phyloP scores from a whole-genome alignment of 2,329 filamentous ascomycete species.

The Colletotrichum sp. region DNA sequence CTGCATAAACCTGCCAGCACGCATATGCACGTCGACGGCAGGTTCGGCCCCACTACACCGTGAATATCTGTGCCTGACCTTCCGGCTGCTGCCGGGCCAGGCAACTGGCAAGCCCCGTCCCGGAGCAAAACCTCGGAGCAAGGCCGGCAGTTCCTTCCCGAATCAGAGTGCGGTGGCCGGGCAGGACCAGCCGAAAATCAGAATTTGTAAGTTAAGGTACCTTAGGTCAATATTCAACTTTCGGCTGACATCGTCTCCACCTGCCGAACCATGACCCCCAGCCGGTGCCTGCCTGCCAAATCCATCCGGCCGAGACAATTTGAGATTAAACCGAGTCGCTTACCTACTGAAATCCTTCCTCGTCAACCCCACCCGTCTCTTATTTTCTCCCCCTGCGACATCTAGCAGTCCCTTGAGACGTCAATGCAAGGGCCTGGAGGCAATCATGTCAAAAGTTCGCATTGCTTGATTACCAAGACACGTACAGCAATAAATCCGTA shows the following conservation, averaged over 20 bases:
- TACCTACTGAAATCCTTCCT: background rate
- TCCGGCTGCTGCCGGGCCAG: background rate
- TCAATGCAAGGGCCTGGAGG: background rate
- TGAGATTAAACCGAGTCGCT: background rate
- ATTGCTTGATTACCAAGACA: background rate
- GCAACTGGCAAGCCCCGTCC: background rate
- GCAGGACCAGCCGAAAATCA: background rate
- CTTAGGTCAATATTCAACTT: background rate
- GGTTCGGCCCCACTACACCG: background rate
- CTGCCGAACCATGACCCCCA: background rate
- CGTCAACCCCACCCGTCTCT: background rate
- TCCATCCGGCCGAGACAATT: background rate
- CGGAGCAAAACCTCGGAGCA: background rate
- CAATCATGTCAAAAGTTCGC: background rate
- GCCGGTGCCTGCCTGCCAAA: background rate
- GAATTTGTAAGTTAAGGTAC: background rate
- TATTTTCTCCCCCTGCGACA: background rate
- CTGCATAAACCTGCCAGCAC: conserved; percentile 1
- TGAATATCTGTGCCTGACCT: background rate
- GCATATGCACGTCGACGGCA: background rate
- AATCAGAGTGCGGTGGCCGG: background rate
- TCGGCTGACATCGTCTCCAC: background rate
- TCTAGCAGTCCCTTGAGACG: background rate
- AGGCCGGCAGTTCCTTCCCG: background rate
- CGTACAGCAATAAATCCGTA: background rate